Base-by-base conservation (phyloP, 352 stramenopile genomes). In the Phytophthora podocarpi region DNA sequence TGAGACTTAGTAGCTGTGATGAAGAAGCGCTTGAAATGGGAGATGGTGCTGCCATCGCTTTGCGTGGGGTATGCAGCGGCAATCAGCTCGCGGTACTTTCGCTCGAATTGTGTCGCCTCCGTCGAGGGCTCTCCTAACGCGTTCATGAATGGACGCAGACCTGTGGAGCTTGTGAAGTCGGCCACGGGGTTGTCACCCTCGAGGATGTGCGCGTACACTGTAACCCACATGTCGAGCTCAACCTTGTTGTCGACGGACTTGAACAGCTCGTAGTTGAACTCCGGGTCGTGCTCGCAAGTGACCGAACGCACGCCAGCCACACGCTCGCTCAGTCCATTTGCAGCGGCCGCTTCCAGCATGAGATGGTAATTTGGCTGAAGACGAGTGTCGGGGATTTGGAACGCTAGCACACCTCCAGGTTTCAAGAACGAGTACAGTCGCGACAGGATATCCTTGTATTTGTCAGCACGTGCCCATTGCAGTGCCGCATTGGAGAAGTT, bases 301-400 rank as follows among this genome's bases (percentile, higher is more conserved):
- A 90, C 78, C 63, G 70, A 87, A 11, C 82, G 78, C 23, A 89
- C 80, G 18, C 56, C 66, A 2, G 66, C 67, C 21, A 89, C 48
- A 5, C 78, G 61, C 4, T 69, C 56, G 5, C 59, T 37, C 20
- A 75, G 41, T 5, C 72, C 74, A 20, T 89, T 53, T 26, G 76
- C 56, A 27, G 51, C 46, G 12, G 74, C 74, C 1, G 82, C 74
- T 40, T 82, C 68, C 37, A 64, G 26, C 74, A 89, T 90, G 32
- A 89, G 72, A 30, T 60, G 47, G 45, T 90, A 76, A 49, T 77
- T 90, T 24, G 80, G 75, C 39, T 88, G 73, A 24, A 42, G 9
- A 11, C 82, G 78, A 11, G 76, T 81, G 64, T 92, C 82, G 4
- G 82, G 82, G 59, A 90, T 90, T 51, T 90, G 82, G 61, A 89